Evolutionary conservation across 2,329 filamentous ascomycete species (phyloP).

Genomic region (Trichoderma brevicompactum): DNA sequence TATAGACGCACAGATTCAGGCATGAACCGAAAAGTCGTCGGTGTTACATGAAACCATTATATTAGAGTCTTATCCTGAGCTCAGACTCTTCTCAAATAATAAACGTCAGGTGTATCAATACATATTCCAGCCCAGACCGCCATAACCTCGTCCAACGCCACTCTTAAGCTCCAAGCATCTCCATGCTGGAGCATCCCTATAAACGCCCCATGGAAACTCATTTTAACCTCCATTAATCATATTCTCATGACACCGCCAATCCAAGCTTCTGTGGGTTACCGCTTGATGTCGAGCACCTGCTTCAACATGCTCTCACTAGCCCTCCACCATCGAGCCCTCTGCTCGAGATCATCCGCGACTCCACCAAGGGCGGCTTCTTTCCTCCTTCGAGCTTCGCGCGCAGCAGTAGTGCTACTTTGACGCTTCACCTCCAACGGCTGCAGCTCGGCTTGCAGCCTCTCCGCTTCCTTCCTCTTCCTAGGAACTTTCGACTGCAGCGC

Average conservation of each 20-base stretch:
- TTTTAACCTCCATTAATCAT: neutral
- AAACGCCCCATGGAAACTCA: neutral
- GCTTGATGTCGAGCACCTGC: slow-evolving; percentile 63
- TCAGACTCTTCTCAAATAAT: too few relatives aligned
- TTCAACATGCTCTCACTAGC: slow-evolving; percentile 68
- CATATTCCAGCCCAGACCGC: neutral
- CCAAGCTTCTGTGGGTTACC: slow-evolving; percentile 34
- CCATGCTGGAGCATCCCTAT: neutral
- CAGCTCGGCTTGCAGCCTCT: slow-evolving; percentile 69
- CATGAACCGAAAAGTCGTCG: too few relatives aligned
- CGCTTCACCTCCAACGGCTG: slow-evolving; percentile 69
- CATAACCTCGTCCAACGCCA: neutral
- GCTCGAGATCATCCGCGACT: slow-evolving; percentile 73
- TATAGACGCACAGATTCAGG: too few relatives aligned
- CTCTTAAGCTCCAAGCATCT: neutral
- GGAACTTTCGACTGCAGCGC: slow-evolving; percentile 64
- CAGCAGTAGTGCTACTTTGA: slow-evolving; percentile 66
- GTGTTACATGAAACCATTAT: too few relatives aligned
- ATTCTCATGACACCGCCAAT: neutral
- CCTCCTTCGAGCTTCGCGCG: slow-evolving; percentile 70
- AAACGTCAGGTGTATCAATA: too few relatives aligned
- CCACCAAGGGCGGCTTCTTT: slow-evolving; percentile 69
- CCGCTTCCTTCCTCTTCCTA: slow-evolving; percentile 68
- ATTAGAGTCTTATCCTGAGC: too few relatives aligned
- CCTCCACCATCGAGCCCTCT: slow-evolving; percentile 74